A percentile compares a stretch with the other conserved stretches of the same genome.
These are phyloP conservation scores for Cyberlindnera mrakii DNA, from an alignment of 805 yeast genomes.

Conservation along the genomic window DNA sequence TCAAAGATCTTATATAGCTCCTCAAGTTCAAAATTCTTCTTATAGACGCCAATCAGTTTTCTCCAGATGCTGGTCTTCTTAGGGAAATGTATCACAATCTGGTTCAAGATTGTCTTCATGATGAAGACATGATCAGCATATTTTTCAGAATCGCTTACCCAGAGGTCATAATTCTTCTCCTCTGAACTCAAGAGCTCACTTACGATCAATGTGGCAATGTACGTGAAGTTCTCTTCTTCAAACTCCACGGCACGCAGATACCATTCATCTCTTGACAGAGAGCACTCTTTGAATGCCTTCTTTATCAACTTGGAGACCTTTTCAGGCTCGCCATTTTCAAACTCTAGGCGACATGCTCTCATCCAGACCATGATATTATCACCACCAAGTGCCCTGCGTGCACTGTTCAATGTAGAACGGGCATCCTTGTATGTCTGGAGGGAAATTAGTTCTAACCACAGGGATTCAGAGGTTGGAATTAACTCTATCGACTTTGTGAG, in stretches of 20 bases:
- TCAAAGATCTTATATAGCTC: conserved; percentile 44
- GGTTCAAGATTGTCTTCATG: conserved; percentile 39
- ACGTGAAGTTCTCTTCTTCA: conserved; percentile 38
- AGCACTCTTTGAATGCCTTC: conserved; percentile 40
- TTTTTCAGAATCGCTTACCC: conserved; percentile 22
- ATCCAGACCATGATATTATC: conserved; percentile 55
- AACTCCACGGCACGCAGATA: conserved; percentile 46
- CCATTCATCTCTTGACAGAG: conserved; percentile 42
- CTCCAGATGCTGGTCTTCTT: conserved; percentile 42
- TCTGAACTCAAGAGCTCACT: conserved; percentile 32
- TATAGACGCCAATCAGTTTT: conserved; percentile 33
- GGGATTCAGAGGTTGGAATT: conserved; percentile 54
- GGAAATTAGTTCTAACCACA: conserved; percentile 59
- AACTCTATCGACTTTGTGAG: conserved; percentile 62
- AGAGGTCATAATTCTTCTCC: conserved; percentile 19
- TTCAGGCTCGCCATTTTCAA: conserved; percentile 36
- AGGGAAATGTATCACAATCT: conserved; percentile 43
- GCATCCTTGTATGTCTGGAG: conserved; percentile 42
- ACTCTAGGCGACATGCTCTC: conserved; percentile 65
- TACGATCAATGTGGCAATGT: conserved; percentile 52
- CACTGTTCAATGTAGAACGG: conserved; percentile 47
- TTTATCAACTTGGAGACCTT: conserved; percentile 43
- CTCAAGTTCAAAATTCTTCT: conserved; percentile 19
- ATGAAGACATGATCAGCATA: conserved; percentile 16
- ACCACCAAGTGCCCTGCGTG: conserved; percentile 47